Percentiles rank a stretch among this genome's conserved stretches.
These are phyloP conservation scores for Rhynchosporium graminicola DNA, from an alignment of 2,329 filamentous ascomycete genomes.

Conservation along the genomic window DNA sequence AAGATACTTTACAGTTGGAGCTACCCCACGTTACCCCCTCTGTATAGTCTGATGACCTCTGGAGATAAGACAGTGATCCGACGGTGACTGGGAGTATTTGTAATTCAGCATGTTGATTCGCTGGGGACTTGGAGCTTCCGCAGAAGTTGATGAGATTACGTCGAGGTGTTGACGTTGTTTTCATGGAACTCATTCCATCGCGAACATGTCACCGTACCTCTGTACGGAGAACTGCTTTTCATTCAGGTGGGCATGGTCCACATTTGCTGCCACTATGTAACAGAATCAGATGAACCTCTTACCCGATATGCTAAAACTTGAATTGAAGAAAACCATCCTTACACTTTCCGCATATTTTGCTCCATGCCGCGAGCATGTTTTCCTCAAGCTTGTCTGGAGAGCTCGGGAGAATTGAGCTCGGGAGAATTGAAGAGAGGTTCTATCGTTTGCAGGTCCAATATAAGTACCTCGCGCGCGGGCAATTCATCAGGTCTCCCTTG, in stretches of 20 bases:
- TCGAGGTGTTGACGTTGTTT: neutral
- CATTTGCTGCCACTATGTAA: neutral
- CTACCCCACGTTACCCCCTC: constrained; percentile 21
- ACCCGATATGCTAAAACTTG: neutral
- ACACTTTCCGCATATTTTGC: too few species aligned
- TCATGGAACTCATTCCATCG: neutral
- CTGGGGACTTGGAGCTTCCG: neutral
- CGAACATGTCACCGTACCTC: neutral
- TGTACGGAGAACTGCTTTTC: neutral
- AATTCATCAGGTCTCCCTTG: too few species aligned
- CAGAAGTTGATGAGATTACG: constrained; percentile 1
- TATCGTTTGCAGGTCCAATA: too few species aligned
- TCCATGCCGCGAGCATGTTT: too few species aligned
- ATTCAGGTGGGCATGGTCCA: neutral
- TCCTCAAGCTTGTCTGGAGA: too few species aligned
- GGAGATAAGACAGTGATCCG: constrained; percentile 19
- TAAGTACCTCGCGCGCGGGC: too few species aligned
- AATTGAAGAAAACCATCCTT: neutral
- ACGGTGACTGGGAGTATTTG: neutral
- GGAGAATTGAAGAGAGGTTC: too few species aligned
- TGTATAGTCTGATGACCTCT: constrained; percentile 13
- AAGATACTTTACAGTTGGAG: constrained; percentile 3
- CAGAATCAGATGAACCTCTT: neutral
- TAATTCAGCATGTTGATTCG: neutral
- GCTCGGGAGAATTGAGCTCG: too few species aligned